Base-by-base conservation (phyloP, 495 filamentous ascomycete genomes). In the Poronia punctata region DNA sequence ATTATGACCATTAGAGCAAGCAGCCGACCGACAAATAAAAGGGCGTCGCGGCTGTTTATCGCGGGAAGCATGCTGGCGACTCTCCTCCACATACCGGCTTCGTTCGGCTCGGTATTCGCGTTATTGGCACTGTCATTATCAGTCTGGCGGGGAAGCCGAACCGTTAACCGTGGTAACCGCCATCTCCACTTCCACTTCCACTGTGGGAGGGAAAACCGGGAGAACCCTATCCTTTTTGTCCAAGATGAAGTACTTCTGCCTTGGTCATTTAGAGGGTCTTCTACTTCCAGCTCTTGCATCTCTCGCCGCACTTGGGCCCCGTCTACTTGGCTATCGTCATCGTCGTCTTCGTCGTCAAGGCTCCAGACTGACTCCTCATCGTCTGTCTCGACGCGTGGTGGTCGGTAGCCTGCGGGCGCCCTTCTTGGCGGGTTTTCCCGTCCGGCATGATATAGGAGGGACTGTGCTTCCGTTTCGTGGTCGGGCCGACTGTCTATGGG, bases 211-310 rank as follows among this genome's bases (percentile, higher is more conserved):
- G 68, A 62, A 27, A 70, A 52, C 25, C 66, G 57, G 19, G 62
- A 63, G 26, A 45, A 33, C 27, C 35, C 20, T 43, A 77, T 72
- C 43, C 74, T 54, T 60, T 71, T 71, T 38, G 64, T 67, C 70
- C 69, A 73, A 15, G 62, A 45, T 1, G 60, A 64, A 16, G 61
- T 60, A 9, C 53, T 52, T 12, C 68, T 60, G 7, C 43, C 53
- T 24, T 46, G 68, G 35, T 43, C 61, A 37, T 57, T 66, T 38
- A 70, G 74, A 3, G 80, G 79, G 52, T 95, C 90, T 46, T 87
- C 69, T 5, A 94, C 76, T 53, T 95, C 90, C 76, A 98, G 78
- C 71, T 95, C 83, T 49, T 87, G 78, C 62, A 97, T 82, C 64
- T 88, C 85, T 49, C 79, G 72, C 43, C 83, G 78, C 35, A 95